These are phyloP conservation scores for Leccinum subgranulosum DNA, from an alignment of 768 basidiomycete species.

Conservation along the genomic window DNA sequence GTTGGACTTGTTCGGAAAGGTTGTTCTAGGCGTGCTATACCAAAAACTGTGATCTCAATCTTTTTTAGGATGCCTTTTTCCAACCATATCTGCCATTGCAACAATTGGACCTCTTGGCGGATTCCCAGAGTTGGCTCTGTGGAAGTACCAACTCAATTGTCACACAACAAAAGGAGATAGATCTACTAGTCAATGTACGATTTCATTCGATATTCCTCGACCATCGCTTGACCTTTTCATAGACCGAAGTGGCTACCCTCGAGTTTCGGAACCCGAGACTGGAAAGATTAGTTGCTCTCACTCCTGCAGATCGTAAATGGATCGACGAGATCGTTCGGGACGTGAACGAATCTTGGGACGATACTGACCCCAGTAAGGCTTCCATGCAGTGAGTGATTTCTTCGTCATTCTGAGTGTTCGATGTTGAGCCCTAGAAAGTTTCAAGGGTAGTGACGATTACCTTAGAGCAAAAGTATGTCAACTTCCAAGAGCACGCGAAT, in stretches of 20 bases:
- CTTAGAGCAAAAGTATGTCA: slow-evolving; percentile 70
- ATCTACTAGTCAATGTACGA: slow-evolving; percentile 81
- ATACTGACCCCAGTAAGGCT: slow-evolving; percentile 53
- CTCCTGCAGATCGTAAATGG: slow-evolving; percentile 95
- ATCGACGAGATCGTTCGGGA: slow-evolving; percentile 92
- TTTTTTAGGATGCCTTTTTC: slow-evolving; percentile 81
- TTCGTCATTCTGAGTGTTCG: not conserved
- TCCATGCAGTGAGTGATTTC: slow-evolving; percentile 59
- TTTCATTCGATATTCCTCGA: not conserved
- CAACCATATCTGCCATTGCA: slow-evolving; percentile 97
- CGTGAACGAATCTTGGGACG: slow-evolving; percentile 79
- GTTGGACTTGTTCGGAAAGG: slow-evolving; percentile 89
- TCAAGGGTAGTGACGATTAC: slow-evolving; percentile 96
- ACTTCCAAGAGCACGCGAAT: not conserved
- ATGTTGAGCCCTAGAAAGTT: slow-evolving; percentile 44
- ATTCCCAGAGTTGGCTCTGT: slow-evolving; percentile 82
- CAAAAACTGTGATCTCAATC: not conserved
- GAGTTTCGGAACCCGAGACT: slow-evolving; percentile 84
- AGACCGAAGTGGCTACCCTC: slow-evolving; percentile 85
- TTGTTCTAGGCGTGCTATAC: slow-evolving; percentile 24
- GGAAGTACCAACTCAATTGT: slow-evolving; percentile 97
- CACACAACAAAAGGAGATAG: slow-evolving; percentile 88
- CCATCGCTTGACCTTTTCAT: slow-evolving; percentile 1
- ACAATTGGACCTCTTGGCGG: slow-evolving; percentile 84
- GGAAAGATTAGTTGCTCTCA: slow-evolving; percentile 75